A percentile compares a stretch with the other conserved stretches of the same genome.
Conservation (phyloP, 73 alveolate species). For the Blepharisma japonicum region DNA sequence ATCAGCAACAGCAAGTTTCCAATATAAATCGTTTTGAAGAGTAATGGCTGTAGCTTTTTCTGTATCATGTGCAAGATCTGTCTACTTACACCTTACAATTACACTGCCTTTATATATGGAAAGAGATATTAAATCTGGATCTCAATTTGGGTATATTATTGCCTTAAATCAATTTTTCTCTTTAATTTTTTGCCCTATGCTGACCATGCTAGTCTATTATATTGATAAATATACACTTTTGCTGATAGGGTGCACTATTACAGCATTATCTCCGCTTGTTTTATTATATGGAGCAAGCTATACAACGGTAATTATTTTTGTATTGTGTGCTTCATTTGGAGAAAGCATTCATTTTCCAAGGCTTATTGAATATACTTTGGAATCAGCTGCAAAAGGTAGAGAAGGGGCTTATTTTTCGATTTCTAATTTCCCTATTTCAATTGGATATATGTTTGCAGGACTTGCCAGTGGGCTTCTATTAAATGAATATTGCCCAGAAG, state of each 20-base stretch:
- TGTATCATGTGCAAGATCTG: neutral
- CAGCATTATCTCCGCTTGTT: neutral
- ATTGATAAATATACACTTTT: neutral
- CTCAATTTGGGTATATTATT: neutral
- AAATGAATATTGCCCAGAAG: neutral
- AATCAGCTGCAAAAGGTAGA: neutral
- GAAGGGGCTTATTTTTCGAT: neutral
- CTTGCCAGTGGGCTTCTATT: neutral
- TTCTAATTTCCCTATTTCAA: neutral
- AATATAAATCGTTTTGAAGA: neutral
- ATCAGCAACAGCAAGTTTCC: neutral
- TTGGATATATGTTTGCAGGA: neutral
- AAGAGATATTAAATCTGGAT: neutral
- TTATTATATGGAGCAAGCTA: neutral
- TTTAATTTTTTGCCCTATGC: neutral
- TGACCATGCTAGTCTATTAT: neutral
- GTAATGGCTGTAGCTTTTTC: neutral
- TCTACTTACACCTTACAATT: constrained; percentile 3
- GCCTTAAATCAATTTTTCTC: neutral
- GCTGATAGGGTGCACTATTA: neutral
- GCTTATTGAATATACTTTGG: constrained; percentile 7
- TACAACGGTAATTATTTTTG: neutral
- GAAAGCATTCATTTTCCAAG: neutral
- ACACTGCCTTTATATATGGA: constrained; percentile 23
- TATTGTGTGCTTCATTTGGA: neutral